Evolutionary conservation across 2,329 filamentous ascomycete species (phyloP).

Genomic region (Paraconiothyrium sp.): DNA sequence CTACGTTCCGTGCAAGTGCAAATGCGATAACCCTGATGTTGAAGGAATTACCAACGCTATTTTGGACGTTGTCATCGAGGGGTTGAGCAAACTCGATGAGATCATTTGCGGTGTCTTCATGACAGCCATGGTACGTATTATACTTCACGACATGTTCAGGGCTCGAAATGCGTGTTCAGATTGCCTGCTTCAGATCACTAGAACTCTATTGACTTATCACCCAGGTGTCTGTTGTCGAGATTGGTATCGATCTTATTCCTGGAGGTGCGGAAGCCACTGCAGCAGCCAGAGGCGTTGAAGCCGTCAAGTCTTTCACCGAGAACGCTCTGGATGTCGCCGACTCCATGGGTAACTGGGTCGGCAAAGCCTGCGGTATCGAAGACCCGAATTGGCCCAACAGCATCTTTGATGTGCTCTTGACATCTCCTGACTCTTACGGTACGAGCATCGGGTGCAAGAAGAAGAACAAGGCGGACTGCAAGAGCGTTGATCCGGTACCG

Average conservation of each 20-base stretch:
- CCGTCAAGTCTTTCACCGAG: conserved; percentile 16
- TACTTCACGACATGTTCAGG: no score
- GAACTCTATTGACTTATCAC: background rate
- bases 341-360: conserved; percentile 18
- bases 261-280: conserved; percentile 8
- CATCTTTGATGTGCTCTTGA: conserved; percentile 5
- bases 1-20: conserved; percentile 9
- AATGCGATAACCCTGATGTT: conserved; percentile 16
- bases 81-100: conserved; percentile 12
- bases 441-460: conserved; percentile 13
- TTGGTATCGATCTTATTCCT: conserved; percentile 1
- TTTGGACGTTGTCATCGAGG: conserved; percentile 14
- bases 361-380: conserved; percentile 7
- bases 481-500: background rate
- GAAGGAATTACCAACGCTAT: conserved; percentile 12
- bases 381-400: conserved; percentile 13
- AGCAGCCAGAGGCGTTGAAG: conserved; percentile 11
- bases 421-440: conserved; percentile 7
- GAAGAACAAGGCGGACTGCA: conserved; percentile 13
- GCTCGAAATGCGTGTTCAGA: no score
- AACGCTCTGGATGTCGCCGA: conserved; percentile 14
- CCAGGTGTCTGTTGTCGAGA: conserved; percentile 4
- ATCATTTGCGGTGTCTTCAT: conserved; percentile 18
- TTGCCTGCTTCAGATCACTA: background rate
- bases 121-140: conserved; percentile 8